Evolutionary conservation across 306 rosid species (phyloP).

Genomic region (Pterocarpus macrocarpus): DNA sequence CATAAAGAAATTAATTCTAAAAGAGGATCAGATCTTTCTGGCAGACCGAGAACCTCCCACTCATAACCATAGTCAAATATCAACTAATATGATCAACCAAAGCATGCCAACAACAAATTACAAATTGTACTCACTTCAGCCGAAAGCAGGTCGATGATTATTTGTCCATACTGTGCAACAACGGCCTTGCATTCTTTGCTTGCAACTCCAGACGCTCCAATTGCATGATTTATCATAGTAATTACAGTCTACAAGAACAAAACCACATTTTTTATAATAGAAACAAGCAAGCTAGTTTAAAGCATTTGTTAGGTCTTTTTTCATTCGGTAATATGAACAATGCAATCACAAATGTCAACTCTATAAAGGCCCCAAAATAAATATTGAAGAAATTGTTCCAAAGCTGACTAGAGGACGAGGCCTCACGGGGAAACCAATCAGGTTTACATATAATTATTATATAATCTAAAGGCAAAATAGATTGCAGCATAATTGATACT

Average conservation of each 20-base stretch:
- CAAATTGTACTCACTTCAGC: slow-evolving; percentile 63
- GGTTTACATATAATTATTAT: background rate
- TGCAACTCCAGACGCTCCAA: slow-evolving; percentile 78
- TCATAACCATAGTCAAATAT: background rate
- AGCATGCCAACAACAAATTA: slow-evolving; percentile 26
- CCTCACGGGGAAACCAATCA: background rate
- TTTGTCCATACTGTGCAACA: slow-evolving; percentile 76
- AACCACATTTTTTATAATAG: slow-evolving; percentile 25
- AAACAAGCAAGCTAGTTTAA: slow-evolving; percentile 14
- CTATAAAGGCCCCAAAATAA: slow-evolving; percentile 8
- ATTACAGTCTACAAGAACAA: slow-evolving; percentile 63
- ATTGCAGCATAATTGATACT: background rate
- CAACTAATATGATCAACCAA: slow-evolving; percentile 18
- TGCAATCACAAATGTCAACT: slow-evolving; percentile 12
- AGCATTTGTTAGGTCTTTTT: slow-evolving; percentile 16
- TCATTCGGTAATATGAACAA: slow-evolving; percentile 13
- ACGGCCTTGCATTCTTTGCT: slow-evolving; percentile 82
- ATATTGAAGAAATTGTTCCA: slow-evolving; percentile 4
- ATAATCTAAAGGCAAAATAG: background rate
- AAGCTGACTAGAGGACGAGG: background rate
- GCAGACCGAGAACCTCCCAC: background rate
- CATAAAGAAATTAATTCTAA: slow-evolving; percentile 26
- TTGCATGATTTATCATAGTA: slow-evolving; percentile 81
- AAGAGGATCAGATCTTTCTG: slow-evolving; percentile 9
- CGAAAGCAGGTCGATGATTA: slow-evolving; percentile 75